Evolutionary conservation across 1,139 yeast genomes (phyloP).

Genomic region (Saccharomyces hybrid): DNA sequence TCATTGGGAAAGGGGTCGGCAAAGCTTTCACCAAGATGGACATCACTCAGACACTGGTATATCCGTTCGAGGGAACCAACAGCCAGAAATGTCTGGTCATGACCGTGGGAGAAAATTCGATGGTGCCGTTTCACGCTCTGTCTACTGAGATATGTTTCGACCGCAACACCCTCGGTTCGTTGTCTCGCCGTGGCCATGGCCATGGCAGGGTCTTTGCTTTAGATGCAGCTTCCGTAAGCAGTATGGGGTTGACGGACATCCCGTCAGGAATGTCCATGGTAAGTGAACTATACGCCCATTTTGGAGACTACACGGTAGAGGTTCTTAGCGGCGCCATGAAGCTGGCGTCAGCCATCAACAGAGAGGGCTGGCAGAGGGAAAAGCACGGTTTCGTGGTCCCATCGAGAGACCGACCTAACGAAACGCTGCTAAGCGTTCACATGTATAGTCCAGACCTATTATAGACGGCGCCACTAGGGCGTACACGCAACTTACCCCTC

Average conservation of each 20-base stretch:
- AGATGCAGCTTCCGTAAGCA: neutral
- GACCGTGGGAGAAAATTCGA: neutral
- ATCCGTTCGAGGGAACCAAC: neutral
- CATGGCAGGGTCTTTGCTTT: neutral
- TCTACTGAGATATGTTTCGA: neutral
- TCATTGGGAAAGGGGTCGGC: neutral
- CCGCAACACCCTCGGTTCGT: neutral
- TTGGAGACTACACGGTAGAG: neutral
- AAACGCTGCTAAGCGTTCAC: neutral
- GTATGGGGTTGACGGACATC: neutral
- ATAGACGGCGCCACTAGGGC: neutral
- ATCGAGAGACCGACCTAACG: neutral
- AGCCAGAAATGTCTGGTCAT: neutral
- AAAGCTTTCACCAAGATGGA: neutral
- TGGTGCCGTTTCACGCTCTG: neutral
- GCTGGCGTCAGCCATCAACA: neutral
- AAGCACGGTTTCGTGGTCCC: neutral
- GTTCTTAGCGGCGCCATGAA: neutral
- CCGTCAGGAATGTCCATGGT: neutral
- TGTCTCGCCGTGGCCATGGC: neutral
- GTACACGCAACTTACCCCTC: neutral
- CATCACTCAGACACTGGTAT: neutral
- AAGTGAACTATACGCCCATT: neutral
- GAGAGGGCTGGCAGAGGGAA: neutral
- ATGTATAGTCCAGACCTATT: neutral